Evolutionary conservation across 805 yeast genomes (phyloP), one percentile per base, ranked within the genome.

Genomic region (Wilhelminamyces savonicus): DNA sequence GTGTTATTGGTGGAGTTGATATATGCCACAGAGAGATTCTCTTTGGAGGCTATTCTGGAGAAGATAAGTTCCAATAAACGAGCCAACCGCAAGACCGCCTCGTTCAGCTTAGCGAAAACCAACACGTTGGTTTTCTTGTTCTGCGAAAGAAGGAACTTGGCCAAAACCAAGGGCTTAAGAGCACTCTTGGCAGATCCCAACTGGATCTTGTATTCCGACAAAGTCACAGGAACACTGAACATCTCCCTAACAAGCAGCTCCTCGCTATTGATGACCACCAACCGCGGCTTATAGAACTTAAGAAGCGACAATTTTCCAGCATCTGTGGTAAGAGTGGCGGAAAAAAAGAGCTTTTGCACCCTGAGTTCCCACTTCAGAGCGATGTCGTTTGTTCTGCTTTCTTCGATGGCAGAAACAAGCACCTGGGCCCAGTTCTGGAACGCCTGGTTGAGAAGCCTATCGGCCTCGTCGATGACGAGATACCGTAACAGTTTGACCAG

Each of bases 251-350:
- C 68, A 37, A 69, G 48, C 21, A 50, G 49, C 20, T 66, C 55
- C 25, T 69, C 59, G 29, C 74, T 73, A 36, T 87, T 84, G 26
- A 88, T 80, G 34, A 86, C 76, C 23, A 84, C 63, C 27, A 92
- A 55, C 45, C 79, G 69, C n/a, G 94, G 97, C 41, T 66, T 69
- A 34, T 64, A 62, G 38, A 92, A 72, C 29, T 79, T 74, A 35
- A 92, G 66, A 26, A 75, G 71, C 7, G 90, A 71, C 32, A 92
- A 61, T 48, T 83, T 85, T 17, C 92, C 95, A 0, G 97, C 84
- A 52, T 88, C 94, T 2, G 96, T 80, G 3, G 97, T 86, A 30
- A 92, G 69, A 1, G 99, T 92, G 6, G 99, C 98, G 28, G 94
- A 80, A 48, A 92, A 86, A 3, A 92, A 69, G 52, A 90, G 66